Evolutionary conservation across 2,329 filamentous ascomycete species (phyloP), one percentile per base, ranked within the genome.

Genomic region (Phaeophleospora eucalypticola): DNA sequence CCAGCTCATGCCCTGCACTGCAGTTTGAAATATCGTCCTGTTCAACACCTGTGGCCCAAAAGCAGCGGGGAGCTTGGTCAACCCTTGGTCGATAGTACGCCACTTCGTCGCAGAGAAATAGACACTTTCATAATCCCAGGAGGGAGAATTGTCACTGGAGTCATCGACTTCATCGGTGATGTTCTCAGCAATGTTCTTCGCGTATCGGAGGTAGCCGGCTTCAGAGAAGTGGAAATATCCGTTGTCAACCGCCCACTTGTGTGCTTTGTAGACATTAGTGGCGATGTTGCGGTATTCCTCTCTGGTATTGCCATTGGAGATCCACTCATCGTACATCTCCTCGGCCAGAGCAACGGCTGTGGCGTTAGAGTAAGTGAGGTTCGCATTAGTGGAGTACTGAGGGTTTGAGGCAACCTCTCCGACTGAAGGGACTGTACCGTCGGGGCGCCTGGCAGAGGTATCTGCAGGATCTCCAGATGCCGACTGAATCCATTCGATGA

Each of bases 171-270:
- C 67, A 52, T 84, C 78, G 1, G 76, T 80, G 54, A 76, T 74
- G 56, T 82, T 80, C 9, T 76, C 65, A 33, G 66, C 70, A 12
- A 72, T 71, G 12, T 75, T 74, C 8, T 85, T 70, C 24, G 77
- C 74, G 59, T 84, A 81, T 15, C 75, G 74, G 45, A 84, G 67
- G 54, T 82, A 86, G 1, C 72, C 78, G 17, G 80, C 79, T 55
- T 85, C 82, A 10, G 81, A 84, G 74, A 79, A 86, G 42, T 78
- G 70, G 58, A 85, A 82, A 15, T 81, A 74, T 2, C 77, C 78
- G 4, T 72, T 65, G 2, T 76, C 72, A 1, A 80, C 68, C 2
- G 74, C 74, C 18, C 72, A 64, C 49, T 79, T 80, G 59, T 81
- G 77, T 1, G 77, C 77, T 15, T 68, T 59, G 62, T 72, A 81